Conservation (phyloP, 805 yeast genomes). For the Yarrowia hollandica region DNA sequence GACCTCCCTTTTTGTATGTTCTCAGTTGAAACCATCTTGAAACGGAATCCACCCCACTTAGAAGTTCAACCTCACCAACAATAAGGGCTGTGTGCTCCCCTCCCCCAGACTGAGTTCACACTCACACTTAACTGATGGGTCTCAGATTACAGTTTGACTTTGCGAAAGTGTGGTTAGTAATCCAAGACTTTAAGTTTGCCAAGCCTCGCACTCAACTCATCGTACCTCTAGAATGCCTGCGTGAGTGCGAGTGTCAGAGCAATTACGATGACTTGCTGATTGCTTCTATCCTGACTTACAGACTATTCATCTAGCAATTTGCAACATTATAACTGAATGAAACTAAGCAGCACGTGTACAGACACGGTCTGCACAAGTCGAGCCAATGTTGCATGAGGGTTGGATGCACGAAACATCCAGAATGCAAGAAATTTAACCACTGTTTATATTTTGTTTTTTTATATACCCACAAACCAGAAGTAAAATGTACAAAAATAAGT, state of each 20-base stretch:
- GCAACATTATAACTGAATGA: too few species aligned
- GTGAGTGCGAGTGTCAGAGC: neutral
- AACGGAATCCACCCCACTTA: neutral
- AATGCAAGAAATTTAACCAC: neutral
- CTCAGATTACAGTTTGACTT: neutral
- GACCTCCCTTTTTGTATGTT: neutral
- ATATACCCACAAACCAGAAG: slow-evolving; percentile 2
- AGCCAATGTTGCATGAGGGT: slow-evolving; percentile 15
- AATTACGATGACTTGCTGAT: too few species aligned
- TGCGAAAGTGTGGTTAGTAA: slow-evolving; percentile 1
- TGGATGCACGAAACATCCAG: neutral
- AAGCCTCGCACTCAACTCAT: slow-evolving; percentile 10
- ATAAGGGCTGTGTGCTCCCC: slow-evolving; percentile 17
- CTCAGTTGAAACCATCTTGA: slow-evolving; percentile 15
- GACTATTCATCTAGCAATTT: too few species aligned
- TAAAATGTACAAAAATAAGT: too few species aligned
- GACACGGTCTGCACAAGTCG: slow-evolving; percentile 2
- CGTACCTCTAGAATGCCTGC: neutral
- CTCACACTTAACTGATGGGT: neutral
- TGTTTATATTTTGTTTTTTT: neutral
- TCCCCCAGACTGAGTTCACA: neutral
- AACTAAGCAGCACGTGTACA: too few species aligned
- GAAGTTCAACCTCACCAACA: neutral
- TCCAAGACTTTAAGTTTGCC: slow-evolving; percentile 1
- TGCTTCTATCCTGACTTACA: too few species aligned